phyloP scores from a whole-genome alignment of 139 green algal genomes.

The Tetraselmis chui region DNA sequence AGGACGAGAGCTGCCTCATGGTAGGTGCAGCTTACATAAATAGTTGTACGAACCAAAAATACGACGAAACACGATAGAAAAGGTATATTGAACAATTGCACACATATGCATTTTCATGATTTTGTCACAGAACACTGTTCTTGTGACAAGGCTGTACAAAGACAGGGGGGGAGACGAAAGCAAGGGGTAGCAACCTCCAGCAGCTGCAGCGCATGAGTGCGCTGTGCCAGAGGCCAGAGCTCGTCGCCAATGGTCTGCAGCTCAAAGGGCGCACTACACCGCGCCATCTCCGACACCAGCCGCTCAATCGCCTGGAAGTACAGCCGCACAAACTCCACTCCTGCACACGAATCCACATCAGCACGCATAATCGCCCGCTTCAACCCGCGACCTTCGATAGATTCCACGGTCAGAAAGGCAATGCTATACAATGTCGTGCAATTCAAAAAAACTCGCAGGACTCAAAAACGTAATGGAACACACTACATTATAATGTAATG shows the following conservation, averaged over 20 bases:
- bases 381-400: too few relatives aligned
- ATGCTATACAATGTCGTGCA: too few relatives aligned
- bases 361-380: too few relatives aligned
- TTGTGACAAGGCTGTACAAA: slow-evolving; percentile 14
- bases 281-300: neutral
- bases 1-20: too few relatives aligned
- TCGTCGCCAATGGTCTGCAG: neutral
- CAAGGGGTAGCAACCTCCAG: slow-evolving; percentile 13
- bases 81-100: slow-evolving; percentile 20
- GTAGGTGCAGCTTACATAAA: neutral
- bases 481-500: too few relatives aligned
- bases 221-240: slow-evolving; percentile 45
- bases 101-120: neutral
- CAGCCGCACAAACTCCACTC: neutral
- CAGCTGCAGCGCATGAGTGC: slow-evolving; percentile 34
- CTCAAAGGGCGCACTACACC: neutral
- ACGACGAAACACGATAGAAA: too few relatives aligned
- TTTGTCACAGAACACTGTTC: neutral
- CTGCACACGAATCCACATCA: too few relatives aligned
- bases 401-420: too few relatives aligned
- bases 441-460: too few relatives aligned
- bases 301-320: neutral
- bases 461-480: too few relatives aligned
- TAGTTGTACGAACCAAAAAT: neutral
- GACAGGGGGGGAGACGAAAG: neutral